Conservation (phyloP, 169 alveolate species). For the Cyclospora cayetanensis region DNA sequence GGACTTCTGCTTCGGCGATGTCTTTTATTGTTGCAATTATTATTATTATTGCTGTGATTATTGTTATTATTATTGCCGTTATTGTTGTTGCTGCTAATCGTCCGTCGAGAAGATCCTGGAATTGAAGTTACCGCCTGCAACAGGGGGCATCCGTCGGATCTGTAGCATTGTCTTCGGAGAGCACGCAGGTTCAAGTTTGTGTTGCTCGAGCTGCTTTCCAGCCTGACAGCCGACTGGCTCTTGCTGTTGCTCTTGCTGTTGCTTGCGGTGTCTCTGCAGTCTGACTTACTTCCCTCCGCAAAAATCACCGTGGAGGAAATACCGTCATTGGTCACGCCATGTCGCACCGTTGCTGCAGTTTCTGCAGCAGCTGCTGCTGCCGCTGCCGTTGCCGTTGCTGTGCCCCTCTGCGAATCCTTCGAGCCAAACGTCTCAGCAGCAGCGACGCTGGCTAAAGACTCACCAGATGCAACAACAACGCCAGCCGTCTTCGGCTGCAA, state of each 20-base stretch:
- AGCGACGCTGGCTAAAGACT: neutral
- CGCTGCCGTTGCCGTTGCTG: constrained; percentile 2
- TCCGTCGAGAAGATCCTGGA: neutral
- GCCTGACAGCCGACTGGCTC: neutral
- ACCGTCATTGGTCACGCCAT: neutral
- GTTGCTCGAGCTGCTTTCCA: constrained; percentile 38
- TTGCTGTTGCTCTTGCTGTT: constrained; percentile 37
- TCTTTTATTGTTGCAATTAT: no score
- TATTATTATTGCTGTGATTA: no score
- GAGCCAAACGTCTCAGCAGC: neutral
- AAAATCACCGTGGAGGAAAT: neutral
- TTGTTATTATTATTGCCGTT: no score
- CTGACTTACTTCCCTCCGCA: neutral
- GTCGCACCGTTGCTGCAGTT: neutral
- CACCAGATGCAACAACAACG: neutral
- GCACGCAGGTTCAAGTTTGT: constrained; percentile 43
- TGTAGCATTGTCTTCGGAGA: constrained; percentile 26
- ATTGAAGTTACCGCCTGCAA: constrained; percentile 14
- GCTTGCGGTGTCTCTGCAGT: neutral
- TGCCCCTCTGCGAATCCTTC: neutral
- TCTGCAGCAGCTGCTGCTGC: constrained; percentile 41
- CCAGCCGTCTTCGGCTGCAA: neutral
- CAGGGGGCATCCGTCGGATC: constrained; percentile 37
- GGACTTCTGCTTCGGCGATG: constrained; percentile 52
- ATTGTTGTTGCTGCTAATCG: constrained; percentile 6